Evolutionary conservation across 768 basidiomycete genomes (phyloP), one percentile per base, ranked within the genome.

Genomic region (Boletus pseudopeckii): DNA sequence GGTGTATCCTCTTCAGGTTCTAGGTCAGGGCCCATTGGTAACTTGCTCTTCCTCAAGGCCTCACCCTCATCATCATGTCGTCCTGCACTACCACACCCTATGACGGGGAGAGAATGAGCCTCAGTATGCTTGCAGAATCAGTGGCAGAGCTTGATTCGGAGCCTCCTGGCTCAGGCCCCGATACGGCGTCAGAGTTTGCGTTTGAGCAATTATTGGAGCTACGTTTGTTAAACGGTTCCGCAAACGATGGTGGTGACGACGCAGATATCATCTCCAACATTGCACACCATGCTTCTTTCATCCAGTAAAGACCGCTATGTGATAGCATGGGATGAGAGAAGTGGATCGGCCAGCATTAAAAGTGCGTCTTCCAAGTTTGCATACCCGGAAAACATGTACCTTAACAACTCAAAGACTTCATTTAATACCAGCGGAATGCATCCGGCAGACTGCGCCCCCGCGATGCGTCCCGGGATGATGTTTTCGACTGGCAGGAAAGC

Each of bases 321-420:
- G 50, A 82, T 80, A 54, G 76, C 83, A 30, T 92, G 90, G 90
- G 90, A 92, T 65, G 80, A 81, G 50, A 80, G 90, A 52, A 73
- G 80, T 34, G 65, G 72, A 32, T 32, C 78, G 7, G 72, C 76
- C 45, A 71, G 76, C 44, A 77, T 86, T 34, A 80, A 82, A 75
- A 80, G 88, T 91, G 62, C 70, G 85, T 75, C 34, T 44, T 43
- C 18, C 14, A 45, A 26, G 14, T 52, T 5, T 30, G 22, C 30
- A 13, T 54, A 39, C 15, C n/a, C 7, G 8, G 33, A 38, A 50
- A 50, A 45, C 49, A 14, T 41, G 49, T 52, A 52, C 53, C 55
- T 74, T 71, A 64, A 74, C 73, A 57, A 70, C 75, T 78, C 65
- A 76, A 73, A 68, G 61, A 52, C 39, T 39, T 56, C 32, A 33